A percentile compares a stretch with the other conserved stretches of the same genome.
phyloP scores from a whole-genome alignment of 73 alveolate species.

The Paramecium pentaurelia region DNA sequence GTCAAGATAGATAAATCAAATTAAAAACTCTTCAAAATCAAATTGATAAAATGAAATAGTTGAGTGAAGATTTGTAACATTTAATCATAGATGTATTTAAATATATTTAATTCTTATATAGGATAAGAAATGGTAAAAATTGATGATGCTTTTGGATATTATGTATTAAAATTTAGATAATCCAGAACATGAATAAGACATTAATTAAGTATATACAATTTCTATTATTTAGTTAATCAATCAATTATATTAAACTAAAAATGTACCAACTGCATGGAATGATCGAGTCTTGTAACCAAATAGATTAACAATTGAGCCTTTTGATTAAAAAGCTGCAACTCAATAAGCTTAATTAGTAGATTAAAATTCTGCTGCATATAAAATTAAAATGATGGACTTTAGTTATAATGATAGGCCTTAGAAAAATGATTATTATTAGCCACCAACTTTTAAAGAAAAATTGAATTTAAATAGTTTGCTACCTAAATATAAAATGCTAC shows the following conservation, averaged over 20 bases:
- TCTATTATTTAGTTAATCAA: background rate
- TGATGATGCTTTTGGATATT: background rate
- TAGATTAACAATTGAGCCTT: background rate
- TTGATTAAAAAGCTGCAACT: background rate
- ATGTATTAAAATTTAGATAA: slow-evolving; percentile 18
- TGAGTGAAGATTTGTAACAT: background rate
- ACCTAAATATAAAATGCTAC: slow-evolving; percentile 33
- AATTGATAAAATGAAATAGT: background rate
- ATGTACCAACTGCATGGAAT: background rate
- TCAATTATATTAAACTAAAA: background rate
- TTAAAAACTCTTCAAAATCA: background rate
- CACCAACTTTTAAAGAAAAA: slow-evolving; percentile 23
- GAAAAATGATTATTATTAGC: slow-evolving; percentile 8
- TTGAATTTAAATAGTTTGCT: background rate
- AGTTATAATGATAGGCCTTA: slow-evolving; percentile 35
- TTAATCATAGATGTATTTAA: background rate
- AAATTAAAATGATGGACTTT: slow-evolving; percentile 16
- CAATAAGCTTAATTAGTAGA: slow-evolving; percentile 33
- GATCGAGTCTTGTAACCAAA: background rate
- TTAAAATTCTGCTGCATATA: slow-evolving; percentile 7
- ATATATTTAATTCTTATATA: background rate
- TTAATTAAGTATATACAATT: background rate
- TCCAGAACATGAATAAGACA: slow-evolving; percentile 11
- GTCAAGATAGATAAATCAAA: background rate
- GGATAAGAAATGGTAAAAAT: background rate